Conservation (phyloP, 805 yeast species). For the Hyphopichia homilentoma region DNA sequence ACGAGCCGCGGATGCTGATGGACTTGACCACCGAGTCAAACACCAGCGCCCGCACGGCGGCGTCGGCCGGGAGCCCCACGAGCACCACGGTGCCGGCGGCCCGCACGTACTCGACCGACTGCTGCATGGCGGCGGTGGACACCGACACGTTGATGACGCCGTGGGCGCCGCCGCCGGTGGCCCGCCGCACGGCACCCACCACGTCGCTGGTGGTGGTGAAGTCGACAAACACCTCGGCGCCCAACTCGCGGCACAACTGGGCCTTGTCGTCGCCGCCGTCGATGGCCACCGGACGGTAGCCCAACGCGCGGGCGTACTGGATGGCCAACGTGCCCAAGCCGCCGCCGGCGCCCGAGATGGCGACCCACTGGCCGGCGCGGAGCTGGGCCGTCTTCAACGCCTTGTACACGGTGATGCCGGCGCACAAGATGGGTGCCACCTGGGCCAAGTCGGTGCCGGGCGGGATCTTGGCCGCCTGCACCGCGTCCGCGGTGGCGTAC, state of each 20-base stretch:
- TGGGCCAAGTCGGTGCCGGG: constrained; percentile 69
- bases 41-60: constrained; percentile 65
- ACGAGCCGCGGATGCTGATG: constrained; percentile 71
- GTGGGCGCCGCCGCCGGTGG: constrained; percentile 73
- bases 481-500: constrained; percentile 84
- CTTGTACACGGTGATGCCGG: constrained; percentile 89
- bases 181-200: constrained; percentile 49
- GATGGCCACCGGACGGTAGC: constrained; percentile 65
- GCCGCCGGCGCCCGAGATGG: constrained; percentile 77
- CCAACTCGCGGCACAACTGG: constrained; percentile 50
- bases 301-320: constrained; percentile 78
- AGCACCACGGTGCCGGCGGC: constrained; percentile 31
- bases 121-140: constrained; percentile 62
- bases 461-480: constrained; percentile 81
- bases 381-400: constrained; percentile 78
- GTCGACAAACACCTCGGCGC: constrained; percentile 64
- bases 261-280: constrained; percentile 68
- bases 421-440: constrained; percentile 82
- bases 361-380: constrained; percentile 71
- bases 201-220: constrained; percentile 54
- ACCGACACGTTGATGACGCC: constrained; percentile 76
- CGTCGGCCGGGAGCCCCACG: constrained; percentile 80
- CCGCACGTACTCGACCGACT: constrained; percentile 48
- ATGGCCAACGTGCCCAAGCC: constrained; percentile 73
- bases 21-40: constrained; percentile 73